Percentiles rank a stretch among this genome's conserved stretches.
Evolutionary conservation across 1,139 yeast species (phyloP).

Genomic region (Sugiyamaella neomexicana): DNA sequence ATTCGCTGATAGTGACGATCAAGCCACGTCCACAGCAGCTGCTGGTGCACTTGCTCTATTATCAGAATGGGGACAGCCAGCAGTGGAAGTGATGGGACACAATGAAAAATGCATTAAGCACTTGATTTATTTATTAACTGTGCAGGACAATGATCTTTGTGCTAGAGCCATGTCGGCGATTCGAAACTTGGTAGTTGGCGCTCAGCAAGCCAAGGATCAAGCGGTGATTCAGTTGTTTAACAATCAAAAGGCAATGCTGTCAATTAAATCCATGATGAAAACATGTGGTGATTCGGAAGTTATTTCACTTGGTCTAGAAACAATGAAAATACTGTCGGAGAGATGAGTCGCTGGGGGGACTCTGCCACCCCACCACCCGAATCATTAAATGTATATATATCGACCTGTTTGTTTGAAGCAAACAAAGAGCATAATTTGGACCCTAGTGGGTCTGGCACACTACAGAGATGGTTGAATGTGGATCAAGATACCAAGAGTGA

Average conservation of each 20-base stretch:
- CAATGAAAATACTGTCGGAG: not conserved
- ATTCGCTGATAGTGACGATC: conserved; percentile 39
- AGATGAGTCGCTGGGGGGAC: conserved; percentile 2
- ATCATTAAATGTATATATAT: too few species aligned
- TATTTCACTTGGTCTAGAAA: conserved; percentile 7
- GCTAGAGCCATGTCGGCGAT: conserved; percentile 9
- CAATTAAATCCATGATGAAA: conserved; percentile 11
- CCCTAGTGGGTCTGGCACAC: too few species aligned
- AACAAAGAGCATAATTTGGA: too few species aligned
- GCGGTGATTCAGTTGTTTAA: conserved; percentile 4
- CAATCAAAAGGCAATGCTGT: not conserved
- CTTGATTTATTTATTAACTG: conserved; percentile 2
- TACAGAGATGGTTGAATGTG: conserved; percentile 9
- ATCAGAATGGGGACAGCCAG: conserved; percentile 33
- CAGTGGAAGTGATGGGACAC: conserved; percentile 14
- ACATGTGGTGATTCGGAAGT: conserved; percentile 9
- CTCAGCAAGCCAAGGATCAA: conserved; percentile 2
- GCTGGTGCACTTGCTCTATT: conserved; percentile 45
- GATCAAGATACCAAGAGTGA: conserved; percentile 18
- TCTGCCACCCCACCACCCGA: not conserved
- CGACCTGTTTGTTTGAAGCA: too few species aligned
- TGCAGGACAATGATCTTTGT: conserved; percentile 1
- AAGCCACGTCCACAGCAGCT: conserved; percentile 41
- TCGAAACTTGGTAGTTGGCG: conserved; percentile 11
- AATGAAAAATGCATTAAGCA: conserved; percentile 3